These are phyloP conservation scores for Ramaria rubella DNA, from an alignment of 768 basidiomycete genomes.

Conservation along the genomic window DNA sequence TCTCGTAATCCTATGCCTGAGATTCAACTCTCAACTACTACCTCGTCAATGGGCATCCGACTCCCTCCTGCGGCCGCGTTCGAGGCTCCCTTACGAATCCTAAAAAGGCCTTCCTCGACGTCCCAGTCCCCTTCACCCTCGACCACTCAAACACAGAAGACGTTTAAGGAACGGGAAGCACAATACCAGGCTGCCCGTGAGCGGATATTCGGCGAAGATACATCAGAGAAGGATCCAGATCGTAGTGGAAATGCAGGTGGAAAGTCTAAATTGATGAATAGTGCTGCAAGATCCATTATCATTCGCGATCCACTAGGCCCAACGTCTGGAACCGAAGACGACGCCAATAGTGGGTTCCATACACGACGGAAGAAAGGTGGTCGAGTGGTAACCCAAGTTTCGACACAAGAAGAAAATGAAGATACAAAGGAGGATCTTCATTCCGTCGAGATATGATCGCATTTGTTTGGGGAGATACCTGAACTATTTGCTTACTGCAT, in stretches of 20 bases:
- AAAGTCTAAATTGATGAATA: background rate
- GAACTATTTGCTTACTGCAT: background rate
- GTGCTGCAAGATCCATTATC: background rate
- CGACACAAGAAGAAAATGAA: background rate
- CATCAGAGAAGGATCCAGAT: background rate
- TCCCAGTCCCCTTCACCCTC: slow-evolving; percentile 17
- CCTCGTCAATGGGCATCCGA: slow-evolving; percentile 27
- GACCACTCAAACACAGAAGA: slow-evolving; percentile 22
- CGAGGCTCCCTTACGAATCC: slow-evolving; percentile 59
- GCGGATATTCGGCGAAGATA: slow-evolving; percentile 47
- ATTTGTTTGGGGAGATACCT: background rate
- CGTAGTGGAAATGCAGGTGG: background rate
- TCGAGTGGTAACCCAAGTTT: background rate
- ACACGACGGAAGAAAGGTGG: background rate
- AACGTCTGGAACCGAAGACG: background rate
- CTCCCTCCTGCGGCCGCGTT: slow-evolving; percentile 52
- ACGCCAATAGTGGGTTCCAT: background rate
- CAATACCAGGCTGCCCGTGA: slow-evolving; percentile 68
- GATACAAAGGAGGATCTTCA: background rate
- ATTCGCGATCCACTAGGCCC: slow-evolving; percentile 8
- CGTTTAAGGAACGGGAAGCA: slow-evolving; percentile 61
- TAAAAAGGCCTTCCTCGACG: slow-evolving; percentile 51
- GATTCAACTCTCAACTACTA: slow-evolving; percentile 33
- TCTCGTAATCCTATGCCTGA: slow-evolving; percentile 56
- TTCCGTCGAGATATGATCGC: background rate